Conservation (phyloP, 2,329 filamentous ascomycete genomes). For the Alternaria postmessia region DNA sequence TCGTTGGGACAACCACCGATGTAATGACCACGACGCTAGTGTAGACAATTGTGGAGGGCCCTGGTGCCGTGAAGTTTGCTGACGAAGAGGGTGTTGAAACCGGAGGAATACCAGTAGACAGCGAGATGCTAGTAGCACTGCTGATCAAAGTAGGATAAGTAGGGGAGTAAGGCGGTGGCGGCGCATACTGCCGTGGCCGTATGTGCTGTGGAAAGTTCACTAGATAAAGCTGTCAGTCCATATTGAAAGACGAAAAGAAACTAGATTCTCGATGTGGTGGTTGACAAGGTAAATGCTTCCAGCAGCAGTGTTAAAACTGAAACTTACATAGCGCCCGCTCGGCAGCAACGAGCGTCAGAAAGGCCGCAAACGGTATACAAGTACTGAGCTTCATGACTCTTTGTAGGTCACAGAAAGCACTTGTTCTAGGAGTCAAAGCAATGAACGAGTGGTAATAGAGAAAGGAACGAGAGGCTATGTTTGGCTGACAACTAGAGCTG, state of each 20-base stretch:
- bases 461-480: conserved; percentile 23
- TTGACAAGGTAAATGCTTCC: background rate
- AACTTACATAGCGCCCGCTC: conserved; percentile 28
- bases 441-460: conserved; percentile 15
- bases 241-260: background rate
- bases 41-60: conserved; percentile 7
- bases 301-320: background rate
- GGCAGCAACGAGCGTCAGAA: conserved; percentile 20
- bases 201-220: conserved; percentile 26
- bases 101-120: conserved; percentile 10
- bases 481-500: conserved; percentile 18
- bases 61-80: background rate
- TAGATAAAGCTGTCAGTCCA: conserved; percentile 5
- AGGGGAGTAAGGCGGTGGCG: conserved; percentile 26
- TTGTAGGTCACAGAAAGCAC: background rate
- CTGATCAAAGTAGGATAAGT: conserved; percentile 17
- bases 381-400: conserved; percentile 31
- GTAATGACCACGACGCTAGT: conserved; percentile 19
- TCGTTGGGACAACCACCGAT: conserved; percentile 8
- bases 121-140: conserved; percentile 11
- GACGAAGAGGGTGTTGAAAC: conserved; percentile 7
- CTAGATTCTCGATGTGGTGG: background rate
- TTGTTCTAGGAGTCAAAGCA: background rate
- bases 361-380: conserved; percentile 21
- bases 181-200: conserved; percentile 29